These are phyloP conservation scores for Candida tammaniensis DNA, from an alignment of 805 yeast species.

Conservation along the genomic window DNA sequence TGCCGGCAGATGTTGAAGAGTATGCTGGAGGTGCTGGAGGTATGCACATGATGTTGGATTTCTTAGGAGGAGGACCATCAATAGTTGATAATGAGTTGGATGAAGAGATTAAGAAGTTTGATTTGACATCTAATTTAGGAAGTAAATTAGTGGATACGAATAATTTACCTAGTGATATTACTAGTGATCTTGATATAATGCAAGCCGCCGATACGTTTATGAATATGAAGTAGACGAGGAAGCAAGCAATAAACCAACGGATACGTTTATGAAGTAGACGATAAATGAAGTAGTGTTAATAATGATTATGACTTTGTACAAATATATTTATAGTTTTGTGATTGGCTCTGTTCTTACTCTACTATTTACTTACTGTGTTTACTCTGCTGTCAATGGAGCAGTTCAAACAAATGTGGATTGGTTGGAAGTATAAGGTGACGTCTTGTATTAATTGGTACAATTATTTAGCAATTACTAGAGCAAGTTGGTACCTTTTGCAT, in stretches of 20 bases:
- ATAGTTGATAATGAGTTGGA: slow-evolving; percentile 39
- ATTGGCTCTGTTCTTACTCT: no score
- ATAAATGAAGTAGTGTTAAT: neutral
- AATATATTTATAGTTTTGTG: no score
- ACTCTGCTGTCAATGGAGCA: no score
- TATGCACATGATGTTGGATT: slow-evolving; percentile 88
- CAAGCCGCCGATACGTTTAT: slow-evolving; percentile 45
- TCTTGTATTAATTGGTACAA: no score
- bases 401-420: no score
- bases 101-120: slow-evolving; percentile 39
- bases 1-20: slow-evolving; percentile 90
- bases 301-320: neutral
- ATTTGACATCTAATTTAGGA: slow-evolving; percentile 42
- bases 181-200: slow-evolving; percentile 49
- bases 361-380: no score
- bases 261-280: no score
- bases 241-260: no score
- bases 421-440: no score
- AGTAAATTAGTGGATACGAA: slow-evolving; percentile 52
- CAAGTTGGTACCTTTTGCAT: no score
- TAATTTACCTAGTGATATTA: slow-evolving; percentile 55
- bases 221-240: no score
- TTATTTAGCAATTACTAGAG: no score
- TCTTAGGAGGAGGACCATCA: slow-evolving; percentile 65
- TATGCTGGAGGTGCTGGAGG: slow-evolving; percentile 86